These are phyloP conservation scores for Penicillium canescens DNA, from an alignment of 495 filamentous ascomycete species.

Conservation along the genomic window DNA sequence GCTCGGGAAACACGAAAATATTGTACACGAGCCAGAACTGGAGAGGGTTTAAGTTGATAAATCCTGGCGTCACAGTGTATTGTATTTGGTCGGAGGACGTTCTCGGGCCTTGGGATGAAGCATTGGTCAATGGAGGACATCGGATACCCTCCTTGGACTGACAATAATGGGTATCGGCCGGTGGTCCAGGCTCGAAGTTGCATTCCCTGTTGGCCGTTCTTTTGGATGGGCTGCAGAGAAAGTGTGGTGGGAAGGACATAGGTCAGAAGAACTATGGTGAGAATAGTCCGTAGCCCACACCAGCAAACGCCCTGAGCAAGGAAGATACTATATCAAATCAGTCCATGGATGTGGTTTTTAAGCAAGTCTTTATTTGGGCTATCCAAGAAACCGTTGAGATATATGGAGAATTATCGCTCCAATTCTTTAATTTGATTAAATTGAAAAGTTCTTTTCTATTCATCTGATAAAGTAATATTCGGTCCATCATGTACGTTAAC, in stretches of 20 bases:
- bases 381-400: no score
- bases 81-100: not conserved
- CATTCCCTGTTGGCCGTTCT: conserved; percentile 1
- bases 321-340: no score
- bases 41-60: conserved; percentile 11
- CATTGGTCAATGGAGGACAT: conserved; percentile 1
- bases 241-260: not conserved
- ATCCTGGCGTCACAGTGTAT: conserved; percentile 9
- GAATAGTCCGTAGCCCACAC: no score
- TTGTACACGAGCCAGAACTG: conserved; percentile 10
- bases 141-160: conserved; percentile 15
- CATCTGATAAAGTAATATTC: no score
- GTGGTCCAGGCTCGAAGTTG: conserved; percentile 17
- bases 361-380: no score
- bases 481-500: no score
- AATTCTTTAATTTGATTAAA: no score
- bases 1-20: conserved; percentile 4
- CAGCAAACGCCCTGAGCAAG: no score
- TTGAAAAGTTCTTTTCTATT: no score
- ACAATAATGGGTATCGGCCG: conserved; percentile 16
- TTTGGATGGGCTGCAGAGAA: conserved; percentile 11
- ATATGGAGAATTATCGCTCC: no score
- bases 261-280: no score
- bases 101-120: not conserved
- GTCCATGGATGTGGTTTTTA: no score